Percentiles rank a stretch among this genome's conserved stretches.
Conservation (phyloP, 371 early-diverging fungal genomes). For the Blakeslea trispora region DNA sequence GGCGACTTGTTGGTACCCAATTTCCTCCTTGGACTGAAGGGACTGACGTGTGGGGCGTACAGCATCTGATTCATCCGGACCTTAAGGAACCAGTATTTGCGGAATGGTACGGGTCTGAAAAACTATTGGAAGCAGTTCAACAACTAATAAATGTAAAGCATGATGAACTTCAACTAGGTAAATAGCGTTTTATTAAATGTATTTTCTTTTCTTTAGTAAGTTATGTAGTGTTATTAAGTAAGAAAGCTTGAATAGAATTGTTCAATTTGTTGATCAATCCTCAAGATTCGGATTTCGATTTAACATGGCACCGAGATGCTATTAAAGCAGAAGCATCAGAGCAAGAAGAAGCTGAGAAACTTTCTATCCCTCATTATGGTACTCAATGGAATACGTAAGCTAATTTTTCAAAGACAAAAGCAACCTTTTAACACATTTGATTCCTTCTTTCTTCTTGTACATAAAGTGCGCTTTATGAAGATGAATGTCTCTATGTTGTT, state of each 20-base stretch:
- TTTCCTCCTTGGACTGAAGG: conserved; percentile 61
- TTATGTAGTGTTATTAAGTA: neutral
- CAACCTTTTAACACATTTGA: too few relatives aligned
- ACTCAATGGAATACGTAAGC: conserved; percentile 60
- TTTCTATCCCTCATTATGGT: conserved; percentile 55
- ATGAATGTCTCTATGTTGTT: conserved; percentile 52
- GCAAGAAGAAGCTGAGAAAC: conserved; percentile 44
- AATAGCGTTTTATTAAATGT: too few relatives aligned
- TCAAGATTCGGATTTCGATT: conserved; percentile 50
- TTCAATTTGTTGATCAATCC: conserved; percentile 60
- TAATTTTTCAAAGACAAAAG: too few relatives aligned
- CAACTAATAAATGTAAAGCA: conserved; percentile 40
- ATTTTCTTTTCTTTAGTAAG: too few relatives aligned
- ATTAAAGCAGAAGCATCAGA: conserved; percentile 44
- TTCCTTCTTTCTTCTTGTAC: too few relatives aligned
- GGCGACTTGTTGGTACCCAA: conserved; percentile 56
- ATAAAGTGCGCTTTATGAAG: conserved; percentile 54
- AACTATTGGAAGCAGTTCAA: conserved; percentile 42
- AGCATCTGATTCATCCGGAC: conserved; percentile 54
- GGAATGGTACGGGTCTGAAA: conserved; percentile 50
- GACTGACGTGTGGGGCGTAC: conserved; percentile 59
- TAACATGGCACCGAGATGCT: conserved; percentile 62
- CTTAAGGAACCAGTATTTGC: conserved; percentile 51
- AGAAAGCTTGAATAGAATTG: conserved; percentile 32
- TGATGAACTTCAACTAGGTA: conserved; percentile 52